phyloP scores from a whole-genome alignment of 2,329 filamentous ascomycete genomes.

The Venturiaceae sp. region DNA sequence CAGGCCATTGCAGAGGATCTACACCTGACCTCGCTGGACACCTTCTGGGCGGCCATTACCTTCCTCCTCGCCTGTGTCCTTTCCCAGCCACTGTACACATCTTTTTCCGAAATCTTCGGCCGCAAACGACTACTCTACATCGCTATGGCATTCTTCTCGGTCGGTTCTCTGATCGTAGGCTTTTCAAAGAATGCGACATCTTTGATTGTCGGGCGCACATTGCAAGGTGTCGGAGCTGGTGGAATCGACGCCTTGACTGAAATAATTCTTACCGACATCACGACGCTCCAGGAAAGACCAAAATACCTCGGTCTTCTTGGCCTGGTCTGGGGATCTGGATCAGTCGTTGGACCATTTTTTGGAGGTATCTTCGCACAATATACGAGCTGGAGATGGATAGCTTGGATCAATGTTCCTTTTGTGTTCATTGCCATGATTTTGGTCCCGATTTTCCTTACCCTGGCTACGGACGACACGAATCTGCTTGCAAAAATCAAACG shows the following conservation, averaged over 20 bases:
- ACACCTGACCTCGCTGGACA: constrained; percentile 12
- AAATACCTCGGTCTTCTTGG: constrained; percentile 26
- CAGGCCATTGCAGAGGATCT: constrained; percentile 15
- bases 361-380: constrained; percentile 24
- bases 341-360: constrained; percentile 32
- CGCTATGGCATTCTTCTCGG: constrained; percentile 35
- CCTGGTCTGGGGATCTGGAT: constrained; percentile 22
- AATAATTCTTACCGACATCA: constrained; percentile 32
- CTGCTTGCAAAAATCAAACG: neutral
- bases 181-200: constrained; percentile 19
- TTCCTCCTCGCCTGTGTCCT: constrained; percentile 11
- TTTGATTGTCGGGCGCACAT: constrained; percentile 28
- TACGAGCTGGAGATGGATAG: constrained; percentile 16
- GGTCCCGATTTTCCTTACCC: neutral
- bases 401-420: neutral
- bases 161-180: constrained; percentile 42
- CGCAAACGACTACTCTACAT: constrained; percentile 23
- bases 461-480: neutral
- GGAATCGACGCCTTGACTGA: constrained; percentile 26
- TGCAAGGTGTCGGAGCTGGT: constrained; percentile 29
- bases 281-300: constrained; percentile 29
- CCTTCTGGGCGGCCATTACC: constrained; percentile 14
- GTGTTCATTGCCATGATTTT: constrained; percentile 24
- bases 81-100: constrained; percentile 13
- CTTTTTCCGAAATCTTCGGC: constrained; percentile 20